Evolutionary conservation across 768 basidiomycete species (phyloP), one percentile per base, ranked within the genome.

Genomic region (Leccinum pellstonianum): DNA sequence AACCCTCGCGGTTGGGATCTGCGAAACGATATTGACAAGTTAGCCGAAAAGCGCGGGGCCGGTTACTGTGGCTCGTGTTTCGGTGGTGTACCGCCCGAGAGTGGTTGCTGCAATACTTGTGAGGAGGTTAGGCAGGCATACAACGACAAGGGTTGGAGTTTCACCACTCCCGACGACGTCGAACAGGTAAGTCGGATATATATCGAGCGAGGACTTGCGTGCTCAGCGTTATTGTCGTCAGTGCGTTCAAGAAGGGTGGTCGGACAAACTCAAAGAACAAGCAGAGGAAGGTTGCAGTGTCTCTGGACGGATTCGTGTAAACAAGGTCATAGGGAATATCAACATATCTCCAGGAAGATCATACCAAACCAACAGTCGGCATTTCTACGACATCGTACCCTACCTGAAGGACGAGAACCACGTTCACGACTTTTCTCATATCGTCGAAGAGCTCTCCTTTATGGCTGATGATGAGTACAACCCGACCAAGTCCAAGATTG

Each of bases 251-350:
- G 97, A 99, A 76, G 92, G 94, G 33, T 99, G 96, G 96, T 83
- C 91, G 25, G 94, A 96, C 5, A 95, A 90, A 72, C 83, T 99
- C 63, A 86, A 86, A 75, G 91, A 95, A 31, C 96, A 98, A 72
- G 86, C 93, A 5, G 83, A 86, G 54, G 97, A 99, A 68, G 97
- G 97, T 0, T 99, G 97, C 80, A 95, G 94, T 73, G 80, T 98
- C 62, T 85, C 87, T 23, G 97, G 97, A 48, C 86, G 87, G 56
- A 84, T 99, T 60, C 90, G 90, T 57, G 93, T 98, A 57, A 98
- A 98, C 83, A 97, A 98, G 75, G 96, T 98, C 63, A 83, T 94
- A 63, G 95, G 96, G 57, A 97, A 93, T 76, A 90, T 98, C 72
- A 92, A 97, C 70, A 83, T 98, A 67, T 94, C 93, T 5, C 95